Evolutionary conservation across 441 rosid genomes (phyloP).

Genomic region (Pelargonium cotyledonis): DNA sequence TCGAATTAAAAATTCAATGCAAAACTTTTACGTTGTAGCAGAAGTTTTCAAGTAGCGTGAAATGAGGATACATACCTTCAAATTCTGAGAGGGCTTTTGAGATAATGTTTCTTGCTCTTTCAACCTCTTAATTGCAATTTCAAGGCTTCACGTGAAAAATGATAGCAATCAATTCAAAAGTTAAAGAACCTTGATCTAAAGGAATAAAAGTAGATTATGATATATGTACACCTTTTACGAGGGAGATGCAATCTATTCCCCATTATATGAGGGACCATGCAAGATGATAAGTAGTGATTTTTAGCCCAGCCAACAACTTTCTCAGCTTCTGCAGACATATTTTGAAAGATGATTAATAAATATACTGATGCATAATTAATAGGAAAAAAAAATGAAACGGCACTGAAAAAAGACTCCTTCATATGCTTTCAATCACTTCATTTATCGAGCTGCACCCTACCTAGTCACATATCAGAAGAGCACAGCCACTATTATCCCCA

Average conservation of each 20-base stretch:
- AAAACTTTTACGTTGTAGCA: slow-evolving; percentile 16
- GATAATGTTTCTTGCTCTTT: slow-evolving; percentile 59
- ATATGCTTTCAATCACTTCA: background rate
- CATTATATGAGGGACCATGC: slow-evolving; percentile 54
- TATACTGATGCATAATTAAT: slow-evolving; percentile 7
- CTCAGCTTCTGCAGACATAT: slow-evolving; percentile 69
- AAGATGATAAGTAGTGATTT: slow-evolving; percentile 71
- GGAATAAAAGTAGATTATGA: slow-evolving; percentile 8
- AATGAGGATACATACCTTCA: slow-evolving; percentile 55
- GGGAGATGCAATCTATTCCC: slow-evolving; percentile 70
- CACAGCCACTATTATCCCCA: background rate
- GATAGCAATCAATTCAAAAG: slow-evolving; percentile 26
- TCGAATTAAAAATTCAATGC: slow-evolving; percentile 15
- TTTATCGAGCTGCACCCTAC: background rate
- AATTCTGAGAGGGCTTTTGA: slow-evolving; percentile 54
- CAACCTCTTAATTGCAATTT: slow-evolving; percentile 65
- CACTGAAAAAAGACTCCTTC: background rate
- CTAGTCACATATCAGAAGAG: background rate
- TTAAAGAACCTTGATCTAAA: slow-evolving; percentile 13
- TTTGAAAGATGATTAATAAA: slow-evolving; percentile 2
- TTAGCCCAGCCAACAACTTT: slow-evolving; percentile 93
- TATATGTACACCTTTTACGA: slow-evolving; percentile 53
- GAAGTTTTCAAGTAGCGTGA: slow-evolving; percentile 9
- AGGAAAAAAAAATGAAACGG: background rate
- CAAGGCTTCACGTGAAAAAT: slow-evolving; percentile 56